Conservation (phyloP, 139 green algal genomes). For the Eudorina sp. region DNA sequence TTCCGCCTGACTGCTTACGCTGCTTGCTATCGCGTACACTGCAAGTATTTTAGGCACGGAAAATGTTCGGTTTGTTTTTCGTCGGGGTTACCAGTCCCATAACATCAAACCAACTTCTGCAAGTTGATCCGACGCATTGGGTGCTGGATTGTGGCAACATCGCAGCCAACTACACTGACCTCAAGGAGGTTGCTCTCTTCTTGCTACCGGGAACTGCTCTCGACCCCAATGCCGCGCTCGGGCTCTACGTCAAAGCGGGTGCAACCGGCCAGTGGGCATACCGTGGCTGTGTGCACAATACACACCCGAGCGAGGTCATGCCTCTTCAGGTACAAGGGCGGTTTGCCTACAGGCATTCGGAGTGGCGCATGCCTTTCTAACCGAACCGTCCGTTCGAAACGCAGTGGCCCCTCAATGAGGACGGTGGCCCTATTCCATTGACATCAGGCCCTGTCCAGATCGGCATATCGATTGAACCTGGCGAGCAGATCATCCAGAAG, state of each 20-base stretch:
- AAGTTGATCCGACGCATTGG: slow-evolving; percentile 30
- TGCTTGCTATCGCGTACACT: too few relatives aligned
- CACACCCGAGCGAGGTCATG: slow-evolving; percentile 69
- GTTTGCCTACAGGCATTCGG: too few relatives aligned
- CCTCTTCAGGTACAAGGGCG: slow-evolving; percentile 70
- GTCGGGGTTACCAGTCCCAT: slow-evolving; percentile 19
- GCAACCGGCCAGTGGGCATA: slow-evolving; percentile 64
- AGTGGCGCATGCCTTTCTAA: too few relatives aligned
- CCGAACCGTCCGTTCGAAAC: too few relatives aligned
- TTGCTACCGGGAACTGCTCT: slow-evolving; percentile 5
- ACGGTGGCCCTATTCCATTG: background rate
- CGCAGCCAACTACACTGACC: slow-evolving; percentile 30
- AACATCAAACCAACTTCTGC: background rate
- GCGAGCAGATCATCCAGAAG: slow-evolving; percentile 24
- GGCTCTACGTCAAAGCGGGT: slow-evolving; percentile 68
- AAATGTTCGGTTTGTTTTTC: slow-evolving; percentile 25
- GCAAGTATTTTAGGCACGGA: too few relatives aligned
- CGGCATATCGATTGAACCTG: slow-evolving; percentile 16
- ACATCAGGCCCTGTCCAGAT: background rate
- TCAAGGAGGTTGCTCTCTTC: slow-evolving; percentile 44
- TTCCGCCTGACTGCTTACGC: too few relatives aligned
- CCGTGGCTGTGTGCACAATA: slow-evolving; percentile 66
- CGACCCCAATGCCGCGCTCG: slow-evolving; percentile 43
- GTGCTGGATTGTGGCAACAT: slow-evolving; percentile 28
- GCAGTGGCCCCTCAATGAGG: slow-evolving; percentile 26